Evolutionary conservation across 495 filamentous ascomycete genomes (phyloP).

Genomic region (Tuber indicum): DNA sequence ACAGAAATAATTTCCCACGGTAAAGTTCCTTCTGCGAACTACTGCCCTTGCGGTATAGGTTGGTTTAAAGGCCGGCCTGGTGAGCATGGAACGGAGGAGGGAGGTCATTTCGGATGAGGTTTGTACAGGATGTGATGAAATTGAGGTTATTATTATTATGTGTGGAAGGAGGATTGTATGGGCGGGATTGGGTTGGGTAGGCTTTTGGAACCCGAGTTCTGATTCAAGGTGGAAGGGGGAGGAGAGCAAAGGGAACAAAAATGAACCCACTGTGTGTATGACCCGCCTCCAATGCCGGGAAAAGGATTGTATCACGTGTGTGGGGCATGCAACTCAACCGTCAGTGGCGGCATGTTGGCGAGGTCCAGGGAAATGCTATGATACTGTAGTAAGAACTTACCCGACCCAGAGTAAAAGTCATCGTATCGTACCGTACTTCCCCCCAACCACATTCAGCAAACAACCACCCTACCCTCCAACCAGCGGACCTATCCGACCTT

Average conservation of each 20-base stretch:
- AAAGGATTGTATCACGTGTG: background rate
- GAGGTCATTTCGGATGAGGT: constrained; percentile 9
- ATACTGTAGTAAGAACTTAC: background rate
- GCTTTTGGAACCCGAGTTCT: background rate
- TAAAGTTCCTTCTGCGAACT: background rate
- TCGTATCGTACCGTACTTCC: background rate
- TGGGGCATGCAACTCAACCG: background rate
- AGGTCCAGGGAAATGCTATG: background rate
- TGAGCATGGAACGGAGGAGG: constrained; percentile 2
- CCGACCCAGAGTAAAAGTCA: background rate
- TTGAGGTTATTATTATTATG: background rate
- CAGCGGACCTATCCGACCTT: background rate
- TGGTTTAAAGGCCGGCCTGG: background rate
- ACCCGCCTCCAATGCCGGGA: background rate
- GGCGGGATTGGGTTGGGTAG: background rate
- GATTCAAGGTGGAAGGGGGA: background rate
- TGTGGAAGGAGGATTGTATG: background rate
- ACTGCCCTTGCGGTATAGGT: background rate
- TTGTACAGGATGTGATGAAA: background rate
- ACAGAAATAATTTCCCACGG: background rate
- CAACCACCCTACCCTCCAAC: background rate
- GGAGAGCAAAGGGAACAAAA: background rate
- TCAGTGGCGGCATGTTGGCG: background rate
- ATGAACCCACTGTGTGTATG: no score
- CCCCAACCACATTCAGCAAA: background rate